Conservation (phyloP, 2,329 filamentous ascomycete genomes). For the Clonostachys solani region DNA sequence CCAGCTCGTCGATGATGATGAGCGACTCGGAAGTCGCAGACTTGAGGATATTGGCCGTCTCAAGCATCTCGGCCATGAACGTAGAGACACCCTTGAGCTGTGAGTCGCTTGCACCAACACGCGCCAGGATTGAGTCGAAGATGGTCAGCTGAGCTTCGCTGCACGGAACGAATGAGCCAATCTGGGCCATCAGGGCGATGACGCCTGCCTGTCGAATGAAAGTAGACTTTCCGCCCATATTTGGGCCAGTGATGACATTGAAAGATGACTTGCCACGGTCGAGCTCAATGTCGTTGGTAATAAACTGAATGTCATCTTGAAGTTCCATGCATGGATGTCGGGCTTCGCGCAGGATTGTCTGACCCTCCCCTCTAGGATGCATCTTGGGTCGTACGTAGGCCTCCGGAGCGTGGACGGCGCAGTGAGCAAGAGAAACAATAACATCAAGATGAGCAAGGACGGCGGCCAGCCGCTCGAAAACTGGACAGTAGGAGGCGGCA, state of each 20-base stretch:
- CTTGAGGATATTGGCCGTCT: conserved; percentile 97
- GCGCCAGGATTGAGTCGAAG: conserved; percentile 94
- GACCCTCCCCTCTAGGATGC: conserved; percentile 80
- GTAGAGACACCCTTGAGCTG: conserved; percentile 97
- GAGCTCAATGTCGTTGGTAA: conserved; percentile 92
- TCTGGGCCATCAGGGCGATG: conserved; percentile 94
- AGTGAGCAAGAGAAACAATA: conserved; percentile 89
- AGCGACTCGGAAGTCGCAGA: conserved; percentile 91
- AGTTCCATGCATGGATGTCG: conserved; percentile 98
- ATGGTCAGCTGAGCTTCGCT: conserved; percentile 87
- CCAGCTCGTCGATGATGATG: conserved; percentile 98
- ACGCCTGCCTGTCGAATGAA: conserved; percentile 98
- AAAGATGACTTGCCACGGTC: conserved; percentile 78
- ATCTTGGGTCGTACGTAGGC: conserved; percentile 90
- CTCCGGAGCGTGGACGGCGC: conserved; percentile 86
- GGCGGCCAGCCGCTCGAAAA: conserved; percentile 83
- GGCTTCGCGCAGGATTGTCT: conserved; percentile 86
- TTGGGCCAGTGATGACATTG: conserved; percentile 93
- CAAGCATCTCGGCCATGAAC: conserved; percentile 99
- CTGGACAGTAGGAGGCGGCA: conserved; percentile 89
- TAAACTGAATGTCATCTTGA: conserved; percentile 98
- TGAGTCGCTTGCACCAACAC: conserved; percentile 92
- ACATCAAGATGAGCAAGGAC: conserved; percentile 93
- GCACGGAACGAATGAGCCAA: conserved; percentile 94
- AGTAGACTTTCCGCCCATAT: conserved; percentile 98